phyloP scores from a whole-genome alignment of 1,284 basidiomycete genomes.

The Cryptococcus neoformans region DNA sequence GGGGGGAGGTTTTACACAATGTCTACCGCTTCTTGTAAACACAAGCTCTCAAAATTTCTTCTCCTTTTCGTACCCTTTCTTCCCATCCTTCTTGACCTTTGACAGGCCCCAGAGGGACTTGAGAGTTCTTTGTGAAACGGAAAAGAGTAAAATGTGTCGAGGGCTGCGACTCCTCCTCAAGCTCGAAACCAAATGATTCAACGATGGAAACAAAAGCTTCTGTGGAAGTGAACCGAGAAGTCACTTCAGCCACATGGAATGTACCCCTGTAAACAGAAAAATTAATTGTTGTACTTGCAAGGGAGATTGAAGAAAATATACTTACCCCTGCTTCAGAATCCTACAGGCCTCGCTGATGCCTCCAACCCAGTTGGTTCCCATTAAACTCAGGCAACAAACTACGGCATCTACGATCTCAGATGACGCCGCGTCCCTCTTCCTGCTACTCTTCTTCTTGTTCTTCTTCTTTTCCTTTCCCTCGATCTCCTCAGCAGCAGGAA shows the following conservation, averaged over 20 bases:
- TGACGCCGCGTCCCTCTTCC: slow-evolving; percentile 4
- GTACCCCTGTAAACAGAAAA: slow-evolving; percentile 60
- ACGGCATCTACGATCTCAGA: slow-evolving; percentile 77
- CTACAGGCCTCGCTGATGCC: slow-evolving; percentile 88
- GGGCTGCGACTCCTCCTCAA: slow-evolving; percentile 63
- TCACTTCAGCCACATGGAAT: slow-evolving; percentile 93
- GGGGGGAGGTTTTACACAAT: too few species aligned
- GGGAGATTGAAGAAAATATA: too few species aligned
- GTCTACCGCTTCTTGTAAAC: slow-evolving; percentile 88
- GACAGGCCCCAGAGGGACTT: slow-evolving; percentile 45
- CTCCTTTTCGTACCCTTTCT: slow-evolving; percentile 60
- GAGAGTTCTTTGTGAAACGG: slow-evolving; percentile 69
- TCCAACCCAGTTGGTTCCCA: slow-evolving; percentile 95
- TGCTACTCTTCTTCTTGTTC: slow-evolving; percentile 30
- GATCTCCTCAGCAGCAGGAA: neutral
- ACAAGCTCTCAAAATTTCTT: slow-evolving; percentile 77
- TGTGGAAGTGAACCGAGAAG: slow-evolving; percentile 73
- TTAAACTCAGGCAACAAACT: slow-evolving; percentile 91
- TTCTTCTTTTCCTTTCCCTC: slow-evolving; percentile 38
- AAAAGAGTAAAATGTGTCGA: slow-evolving; percentile 89
- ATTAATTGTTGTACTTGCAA: too few species aligned
- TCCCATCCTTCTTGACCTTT: slow-evolving; percentile 61
- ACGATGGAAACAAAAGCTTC: slow-evolving; percentile 75
- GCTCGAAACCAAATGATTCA: slow-evolving; percentile 71
- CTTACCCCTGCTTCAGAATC: slow-evolving; percentile 66